A percentile compares a stretch with the other conserved stretches of the same genome.
These are phyloP conservation scores for Phlebopus sp. DNA, from an alignment of 1,284 basidiomycete species.

Conservation along the genomic window DNA sequence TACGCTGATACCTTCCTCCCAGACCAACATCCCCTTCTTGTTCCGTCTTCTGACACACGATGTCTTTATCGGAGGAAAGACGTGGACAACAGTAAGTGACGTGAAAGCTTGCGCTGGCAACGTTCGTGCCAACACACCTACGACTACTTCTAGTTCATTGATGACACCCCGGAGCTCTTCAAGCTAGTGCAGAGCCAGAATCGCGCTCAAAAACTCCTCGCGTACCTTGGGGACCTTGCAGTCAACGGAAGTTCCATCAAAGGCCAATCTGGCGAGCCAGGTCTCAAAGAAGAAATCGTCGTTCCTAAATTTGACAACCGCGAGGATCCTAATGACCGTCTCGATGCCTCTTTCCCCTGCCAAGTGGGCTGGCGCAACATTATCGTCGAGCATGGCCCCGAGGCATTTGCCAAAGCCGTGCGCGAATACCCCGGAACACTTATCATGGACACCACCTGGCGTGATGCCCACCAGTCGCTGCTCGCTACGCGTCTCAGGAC, in stretches of 20 bases:
- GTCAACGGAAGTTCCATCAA: slow-evolving; percentile 99
- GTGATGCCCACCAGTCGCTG: slow-evolving; percentile 98
- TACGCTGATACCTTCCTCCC: slow-evolving; percentile 4
- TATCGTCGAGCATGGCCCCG: slow-evolving; percentile 96
- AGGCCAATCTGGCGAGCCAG: slow-evolving; percentile 91
- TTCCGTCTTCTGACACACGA: slow-evolving; percentile 98
- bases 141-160: slow-evolving; percentile 75
- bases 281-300: slow-evolving; percentile 87
- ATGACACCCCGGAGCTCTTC: slow-evolving; percentile 98
- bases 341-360: slow-evolving; percentile 85
- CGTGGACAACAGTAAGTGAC: slow-evolving; percentile 88
- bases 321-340: slow-evolving; percentile 70
- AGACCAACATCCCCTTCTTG: slow-evolving; percentile 99
- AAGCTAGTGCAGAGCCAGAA: slow-evolving; percentile 98
- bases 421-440: slow-evolving; percentile 93
- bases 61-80: slow-evolving; percentile 92
- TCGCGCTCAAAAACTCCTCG: slow-evolving; percentile 95
- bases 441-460: slow-evolving; percentile 99
- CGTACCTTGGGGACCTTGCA: slow-evolving; percentile 95
- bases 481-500: slow-evolving; percentile 96
- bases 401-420: slow-evolving; percentile 98
- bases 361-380: slow-evolving; percentile 97
- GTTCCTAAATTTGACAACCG: slow-evolving; percentile 82
- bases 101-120: neutral
- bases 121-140: slow-evolving; percentile 6